Percentiles rank a stretch among this genome's conserved stretches.
These are phyloP conservation scores for Fusarium decemcellulare DNA, from an alignment of 2,329 filamentous ascomycete genomes.

Conservation along the genomic window DNA sequence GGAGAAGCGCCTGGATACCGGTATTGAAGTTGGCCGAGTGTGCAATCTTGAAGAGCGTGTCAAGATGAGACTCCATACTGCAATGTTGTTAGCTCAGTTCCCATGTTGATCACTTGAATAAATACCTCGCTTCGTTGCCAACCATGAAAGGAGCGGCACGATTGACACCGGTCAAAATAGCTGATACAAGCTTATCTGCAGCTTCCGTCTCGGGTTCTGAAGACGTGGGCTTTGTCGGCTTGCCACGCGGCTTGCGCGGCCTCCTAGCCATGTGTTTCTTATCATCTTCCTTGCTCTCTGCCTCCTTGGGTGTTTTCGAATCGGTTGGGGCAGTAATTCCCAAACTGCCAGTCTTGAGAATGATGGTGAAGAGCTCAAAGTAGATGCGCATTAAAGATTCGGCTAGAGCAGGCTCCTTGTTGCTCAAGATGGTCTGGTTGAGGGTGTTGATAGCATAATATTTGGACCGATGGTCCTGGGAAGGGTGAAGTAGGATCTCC, in stretches of 20 bases:
- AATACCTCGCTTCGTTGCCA: slow-evolving; percentile 80
- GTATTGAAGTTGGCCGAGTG: slow-evolving; percentile 99
- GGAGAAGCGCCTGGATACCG: slow-evolving; percentile 92
- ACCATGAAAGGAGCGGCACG: slow-evolving; percentile 94
- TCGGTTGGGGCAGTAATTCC: slow-evolving; percentile 62
- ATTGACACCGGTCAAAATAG: slow-evolving; percentile 94
- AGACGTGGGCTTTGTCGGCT: slow-evolving; percentile 33
- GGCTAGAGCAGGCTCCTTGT: slow-evolving; percentile 85
- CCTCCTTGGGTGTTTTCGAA: slow-evolving; percentile 54
- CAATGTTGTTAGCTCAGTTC: slow-evolving; percentile 28
- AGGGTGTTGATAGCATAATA: slow-evolving; percentile 98
- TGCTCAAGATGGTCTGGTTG: slow-evolving; percentile 94
- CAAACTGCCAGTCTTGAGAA: slow-evolving; percentile 75
- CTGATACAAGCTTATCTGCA: slow-evolving; percentile 92
- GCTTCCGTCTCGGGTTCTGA: slow-evolving; percentile 74
- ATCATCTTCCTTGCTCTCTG: slow-evolving; percentile 28
- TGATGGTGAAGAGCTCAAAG: slow-evolving; percentile 87
- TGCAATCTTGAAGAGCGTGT: slow-evolving; percentile 95
- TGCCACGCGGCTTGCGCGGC: slow-evolving; percentile 46
- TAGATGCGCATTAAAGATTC: slow-evolving; percentile 90
- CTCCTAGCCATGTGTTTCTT: slow-evolving; percentile 30
- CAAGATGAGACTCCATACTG: slow-evolving; percentile 87
- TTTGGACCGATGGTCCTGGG: slow-evolving; percentile 88
- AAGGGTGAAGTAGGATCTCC: slow-evolving; percentile 88
- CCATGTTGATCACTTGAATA: neutral